Evolutionary conservation across 805 yeast species (phyloP), one percentile per base, ranked within the genome.

Genomic region (Candida morakotiae): DNA sequence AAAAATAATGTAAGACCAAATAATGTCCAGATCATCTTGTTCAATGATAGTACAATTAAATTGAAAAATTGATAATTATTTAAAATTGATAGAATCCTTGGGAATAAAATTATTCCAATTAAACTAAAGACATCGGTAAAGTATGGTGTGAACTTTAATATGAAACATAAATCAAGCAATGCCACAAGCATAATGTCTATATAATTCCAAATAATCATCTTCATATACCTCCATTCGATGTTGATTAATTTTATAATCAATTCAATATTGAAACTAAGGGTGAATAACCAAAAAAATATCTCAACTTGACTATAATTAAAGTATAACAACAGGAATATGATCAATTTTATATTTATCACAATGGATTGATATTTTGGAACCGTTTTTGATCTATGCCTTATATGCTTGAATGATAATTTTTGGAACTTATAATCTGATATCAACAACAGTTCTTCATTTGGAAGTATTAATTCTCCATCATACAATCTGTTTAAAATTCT

Each of bases 41-140:
- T 64, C 29, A 72, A 66, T n/a, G 77, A 64, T 20, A 75, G 58
- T 17, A 75, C 61, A 43, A 75, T 70, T 52, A 74, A 57, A 39
- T 76, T 69, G 56, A 76, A 75, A 39, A 72, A 71, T 37, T 69
- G 69, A 46, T 71, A 71, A 42, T 70, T 67, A 53, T 75, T 78
- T 43, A 75, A 64, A 2, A 71, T 64, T 1, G 75, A 63, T 17
- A 76, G 63, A 31, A 71, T 60, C 25, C 80, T 53, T 1, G 81
- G 81, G 22, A 75, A 57, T 28, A 75, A 53, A 14, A 73, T 53
- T 15, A 76, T 75, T 1, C 76, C 74, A 4, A 73, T 64, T 23
- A 64, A 48, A 44, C 70, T 64, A 47, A 67, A 65, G 17, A 55
- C 46, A 40, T 62, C 64, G 42, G 56, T 59, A 41, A 55, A 61